A percentile compares a stretch with the other conserved stretches of the same genome.
These are phyloP conservation scores for Protomyces gravidus DNA, from an alignment of 1,139 yeast species.

Conservation along the genomic window DNA sequence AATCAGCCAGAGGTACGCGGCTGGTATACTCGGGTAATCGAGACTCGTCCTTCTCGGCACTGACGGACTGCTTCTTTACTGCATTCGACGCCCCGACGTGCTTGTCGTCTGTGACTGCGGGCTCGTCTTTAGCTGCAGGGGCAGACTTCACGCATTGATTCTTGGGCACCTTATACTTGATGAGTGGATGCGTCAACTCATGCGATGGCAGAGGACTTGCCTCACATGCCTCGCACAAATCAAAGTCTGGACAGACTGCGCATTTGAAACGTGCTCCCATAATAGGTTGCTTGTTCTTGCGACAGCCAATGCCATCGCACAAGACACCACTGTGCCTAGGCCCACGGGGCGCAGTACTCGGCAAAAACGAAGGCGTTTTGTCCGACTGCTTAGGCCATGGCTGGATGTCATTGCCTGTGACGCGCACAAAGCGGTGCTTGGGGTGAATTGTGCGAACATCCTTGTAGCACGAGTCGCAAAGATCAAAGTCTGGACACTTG, in stretches of 20 bases:
- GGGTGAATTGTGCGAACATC: constrained; percentile 9
- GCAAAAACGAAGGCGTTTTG: constrained; percentile 29
- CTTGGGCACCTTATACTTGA: constrained; percentile 33
- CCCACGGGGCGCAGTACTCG: too few species aligned
- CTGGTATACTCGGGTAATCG: too few species aligned
- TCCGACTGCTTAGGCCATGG: constrained; percentile 5
- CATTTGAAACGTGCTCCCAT: constrained; percentile 52
- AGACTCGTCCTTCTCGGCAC: too few species aligned
- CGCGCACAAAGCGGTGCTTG: constrained; percentile 30
- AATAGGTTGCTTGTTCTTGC: constrained; percentile 36
- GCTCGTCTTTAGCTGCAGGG: background rate
- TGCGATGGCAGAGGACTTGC: constrained; percentile 36
- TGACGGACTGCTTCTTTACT: background rate
- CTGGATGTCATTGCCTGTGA: constrained; percentile 11
- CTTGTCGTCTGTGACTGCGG: too few species aligned
- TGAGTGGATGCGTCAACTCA: constrained; percentile 35
- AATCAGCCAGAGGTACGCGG: background rate
- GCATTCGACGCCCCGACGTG: too few species aligned
- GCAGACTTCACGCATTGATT: background rate
- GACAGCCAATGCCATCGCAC: constrained; percentile 48
- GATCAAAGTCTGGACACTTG: constrained; percentile 52
- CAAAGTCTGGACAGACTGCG: constrained; percentile 50
- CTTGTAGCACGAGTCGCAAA: constrained; percentile 46
- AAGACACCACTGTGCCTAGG: constrained; percentile 36
- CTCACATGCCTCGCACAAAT: constrained; percentile 51